Conservation (phyloP, 1,139 yeast species). For the Kurtzmaniella quercitrusa region DNA sequence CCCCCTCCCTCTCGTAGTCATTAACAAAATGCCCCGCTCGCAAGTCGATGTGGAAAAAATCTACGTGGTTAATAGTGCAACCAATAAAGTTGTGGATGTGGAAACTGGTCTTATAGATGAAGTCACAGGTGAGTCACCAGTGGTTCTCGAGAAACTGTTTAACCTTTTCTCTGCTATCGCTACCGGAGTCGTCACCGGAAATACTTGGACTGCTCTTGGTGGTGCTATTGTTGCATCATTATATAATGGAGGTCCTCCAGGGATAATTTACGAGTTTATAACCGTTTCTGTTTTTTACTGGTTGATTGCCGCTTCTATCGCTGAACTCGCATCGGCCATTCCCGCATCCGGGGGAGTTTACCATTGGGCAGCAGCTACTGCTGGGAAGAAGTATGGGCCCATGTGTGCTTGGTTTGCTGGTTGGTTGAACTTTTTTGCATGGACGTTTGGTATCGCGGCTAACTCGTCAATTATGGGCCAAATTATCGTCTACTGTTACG, state of each 20-base stretch:
- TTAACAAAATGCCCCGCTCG: not conserved
- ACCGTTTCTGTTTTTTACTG: conserved; percentile 4
- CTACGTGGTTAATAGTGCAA: not conserved
- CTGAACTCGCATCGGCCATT: conserved; percentile 3
- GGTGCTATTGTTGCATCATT: conserved; percentile 3
- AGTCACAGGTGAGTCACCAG: not conserved
- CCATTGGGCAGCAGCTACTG: conserved; percentile 5
- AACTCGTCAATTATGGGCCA: not conserved
- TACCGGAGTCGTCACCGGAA: conserved; percentile 2
- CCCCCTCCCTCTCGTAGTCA: not conserved
- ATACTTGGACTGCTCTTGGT: conserved; percentile 4
- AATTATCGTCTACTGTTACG: not conserved
- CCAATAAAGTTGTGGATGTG: not conserved
- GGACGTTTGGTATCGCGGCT: not conserved
- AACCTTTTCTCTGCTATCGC: conserved; percentile 3
- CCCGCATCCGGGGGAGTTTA: conserved; percentile 5
- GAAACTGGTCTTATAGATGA: not conserved
- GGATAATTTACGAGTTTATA: conserved; percentile 4
- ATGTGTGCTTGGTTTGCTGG: conserved; percentile 3
- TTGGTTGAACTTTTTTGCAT: conserved; percentile 3
- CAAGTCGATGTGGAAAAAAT: not conserved
- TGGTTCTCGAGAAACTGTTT: conserved; percentile 2
- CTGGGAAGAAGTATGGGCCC: conserved; percentile 3
- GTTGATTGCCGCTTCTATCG: conserved; percentile 3
- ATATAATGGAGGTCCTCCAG: conserved; percentile 4